Evolutionary conservation across 208 protist genomes (phyloP).

Genomic region (Entamoeba invadens): DNA sequence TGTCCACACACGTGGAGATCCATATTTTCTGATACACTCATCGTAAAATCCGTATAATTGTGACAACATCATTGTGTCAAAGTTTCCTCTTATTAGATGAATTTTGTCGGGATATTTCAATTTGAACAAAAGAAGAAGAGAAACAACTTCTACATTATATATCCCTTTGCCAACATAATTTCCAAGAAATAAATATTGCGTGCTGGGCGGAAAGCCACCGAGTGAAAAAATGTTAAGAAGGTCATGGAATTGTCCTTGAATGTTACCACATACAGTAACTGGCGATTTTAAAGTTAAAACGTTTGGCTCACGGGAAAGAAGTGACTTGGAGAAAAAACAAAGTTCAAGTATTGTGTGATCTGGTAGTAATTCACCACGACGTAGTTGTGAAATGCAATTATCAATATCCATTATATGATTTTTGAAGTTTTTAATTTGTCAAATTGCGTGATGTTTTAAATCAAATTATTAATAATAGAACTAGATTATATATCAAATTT

Average conservation of each 20-base stretch:
- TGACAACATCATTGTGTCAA: constrained; percentile 33
- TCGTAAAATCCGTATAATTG: constrained; percentile 95
- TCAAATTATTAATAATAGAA: too few species aligned
- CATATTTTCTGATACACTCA: too few species aligned
- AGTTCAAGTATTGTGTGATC: background rate
- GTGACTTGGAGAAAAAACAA: background rate
- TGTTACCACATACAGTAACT: constrained; percentile 42
- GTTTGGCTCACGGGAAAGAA: constrained; percentile 7
- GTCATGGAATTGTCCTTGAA: constrained; percentile 75
- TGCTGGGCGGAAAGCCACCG: constrained; percentile 74
- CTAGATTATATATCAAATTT: too few species aligned
- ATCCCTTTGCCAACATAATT: constrained; percentile 94
- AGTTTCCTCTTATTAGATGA: constrained; percentile 40
- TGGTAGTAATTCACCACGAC: background rate
- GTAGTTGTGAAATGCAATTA: background rate
- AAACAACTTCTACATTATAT: constrained; percentile 87
- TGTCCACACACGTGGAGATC: constrained; percentile 90
- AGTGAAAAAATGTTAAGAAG: constrained; percentile 81
- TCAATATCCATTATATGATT: background rate
- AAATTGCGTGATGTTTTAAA: too few species aligned
- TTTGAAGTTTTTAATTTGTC: too few species aligned
- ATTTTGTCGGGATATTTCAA: constrained; percentile 63
- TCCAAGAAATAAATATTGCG: constrained; percentile 80
- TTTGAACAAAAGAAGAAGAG: constrained; percentile 85
- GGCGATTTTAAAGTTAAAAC: background rate